Conservation (phyloP, 2,329 filamentous ascomycete species). For the Penicillium olsonii region DNA sequence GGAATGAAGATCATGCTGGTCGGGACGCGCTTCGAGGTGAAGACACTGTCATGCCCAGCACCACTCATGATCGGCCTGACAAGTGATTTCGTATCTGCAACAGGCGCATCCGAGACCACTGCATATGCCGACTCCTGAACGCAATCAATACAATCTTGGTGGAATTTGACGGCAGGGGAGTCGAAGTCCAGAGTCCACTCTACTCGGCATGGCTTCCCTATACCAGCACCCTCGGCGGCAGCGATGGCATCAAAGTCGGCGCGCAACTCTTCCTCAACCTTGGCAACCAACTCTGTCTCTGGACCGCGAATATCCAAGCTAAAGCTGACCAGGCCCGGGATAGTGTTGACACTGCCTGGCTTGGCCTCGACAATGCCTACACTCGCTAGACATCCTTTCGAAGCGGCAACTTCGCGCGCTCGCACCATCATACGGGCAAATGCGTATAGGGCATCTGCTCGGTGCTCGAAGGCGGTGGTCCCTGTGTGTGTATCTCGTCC, state of each 20-base stretch:
- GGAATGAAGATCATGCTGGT: conserved; percentile 70
- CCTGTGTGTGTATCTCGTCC: conserved; percentile 74
- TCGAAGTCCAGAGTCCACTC: conserved; percentile 64
- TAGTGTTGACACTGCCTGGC: conserved; percentile 72
- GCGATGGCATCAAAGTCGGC: conserved; percentile 63
- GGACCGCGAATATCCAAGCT: conserved; percentile 67
- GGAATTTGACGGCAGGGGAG: conserved; percentile 63
- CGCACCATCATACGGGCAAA: conserved; percentile 68
- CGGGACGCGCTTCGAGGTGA: conserved; percentile 60
- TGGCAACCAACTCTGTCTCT: conserved; percentile 57
- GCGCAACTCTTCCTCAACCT: conserved; percentile 59
- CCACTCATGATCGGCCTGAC: conserved; percentile 60
- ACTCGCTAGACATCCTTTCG: conserved; percentile 63
- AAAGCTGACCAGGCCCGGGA: conserved; percentile 68
- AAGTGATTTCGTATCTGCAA: conserved; percentile 42
- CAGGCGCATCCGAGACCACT: conserved; percentile 55
- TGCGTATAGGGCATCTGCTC: conserved; percentile 68
- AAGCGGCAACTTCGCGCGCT: conserved; percentile 63
- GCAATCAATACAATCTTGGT: conserved; percentile 66
- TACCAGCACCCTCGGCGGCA: conserved; percentile 55
- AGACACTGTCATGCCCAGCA: conserved; percentile 67
- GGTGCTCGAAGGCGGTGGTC: conserved; percentile 67
- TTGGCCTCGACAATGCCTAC: conserved; percentile 69
- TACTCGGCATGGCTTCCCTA: conserved; percentile 55
- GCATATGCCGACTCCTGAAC: conserved; percentile 62